These are phyloP conservation scores for Abortiporus biennis DNA, from an alignment of 1,284 basidiomycete genomes.

Conservation along the genomic window DNA sequence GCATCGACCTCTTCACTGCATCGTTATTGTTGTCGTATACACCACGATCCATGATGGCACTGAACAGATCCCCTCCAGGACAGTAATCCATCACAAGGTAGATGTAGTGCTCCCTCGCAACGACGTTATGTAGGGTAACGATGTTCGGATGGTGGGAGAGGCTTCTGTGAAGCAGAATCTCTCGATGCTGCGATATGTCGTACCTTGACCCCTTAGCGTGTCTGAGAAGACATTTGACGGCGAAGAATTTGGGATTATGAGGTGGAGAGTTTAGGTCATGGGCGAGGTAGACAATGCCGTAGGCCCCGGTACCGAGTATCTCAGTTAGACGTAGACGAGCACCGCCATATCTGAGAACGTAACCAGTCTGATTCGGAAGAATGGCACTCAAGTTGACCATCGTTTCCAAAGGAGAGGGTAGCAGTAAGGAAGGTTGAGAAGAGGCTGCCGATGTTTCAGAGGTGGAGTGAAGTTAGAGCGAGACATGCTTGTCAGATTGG, in stretches of 20 bases:
- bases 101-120: constrained; percentile 49
- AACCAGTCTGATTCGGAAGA: constrained; percentile 21
- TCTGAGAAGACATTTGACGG: constrained; percentile 61
- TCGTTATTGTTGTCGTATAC: constrained; percentile 40
- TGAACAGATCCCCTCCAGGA: constrained; percentile 59
- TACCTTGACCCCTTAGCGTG: constrained; percentile 57
- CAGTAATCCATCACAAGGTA: constrained; percentile 61
- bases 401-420: constrained; percentile 1
- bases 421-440: background rate
- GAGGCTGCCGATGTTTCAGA: too few species aligned
- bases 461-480: too few species aligned
- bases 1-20: constrained; percentile 41
- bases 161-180: constrained; percentile 40
- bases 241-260: constrained; percentile 26
- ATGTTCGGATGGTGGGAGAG: constrained; percentile 52
- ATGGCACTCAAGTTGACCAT: constrained; percentile 23
- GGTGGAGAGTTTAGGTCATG: constrained; percentile 28
- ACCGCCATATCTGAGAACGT: constrained; percentile 13
- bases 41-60: constrained; percentile 50
- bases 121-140: constrained; percentile 50
- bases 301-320: constrained; percentile 56
- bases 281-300: constrained; percentile 63
- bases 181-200: constrained; percentile 23
- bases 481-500: too few species aligned
- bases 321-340: constrained; percentile 36